Base-by-base conservation (phyloP, 768 basidiomycete genomes). In the Exidia glandulosa region DNA sequence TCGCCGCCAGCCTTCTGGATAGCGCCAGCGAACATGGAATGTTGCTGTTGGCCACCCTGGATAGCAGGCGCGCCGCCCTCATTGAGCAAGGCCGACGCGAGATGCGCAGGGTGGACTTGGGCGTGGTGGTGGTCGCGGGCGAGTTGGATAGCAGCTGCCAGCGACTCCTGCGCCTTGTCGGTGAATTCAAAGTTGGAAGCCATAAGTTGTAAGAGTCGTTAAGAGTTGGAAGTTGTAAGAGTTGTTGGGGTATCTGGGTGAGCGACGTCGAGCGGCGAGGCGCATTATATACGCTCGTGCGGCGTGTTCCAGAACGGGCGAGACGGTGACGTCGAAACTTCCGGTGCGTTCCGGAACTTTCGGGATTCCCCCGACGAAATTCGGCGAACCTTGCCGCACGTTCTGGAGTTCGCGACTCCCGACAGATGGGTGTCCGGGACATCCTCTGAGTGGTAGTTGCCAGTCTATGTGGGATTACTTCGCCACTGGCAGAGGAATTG, bases 1-100 rank as follows among this genome's bases (percentile, higher is more conserved):
- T 94, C 92, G 30, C 89, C 92, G 3, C 94, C 94, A 25, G 89
- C 88, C 69, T 85, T 83, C 61, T 87, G 81, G 34, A 94, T 80
- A 2, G 90, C 86, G 3, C 86, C 85, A 3, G 81, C 74, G 66
- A 97, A 90, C 16, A 96, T 77, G 12, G 89, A 84, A 37, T 54
- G 50, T 3, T 45, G 41, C 30, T 54, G 50, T 14, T 6, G 10
- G 25, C 25, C 16, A 31, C 16, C 25, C 10, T 25, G 50, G 30
- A 9, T 54, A 50, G 48, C 50, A 7, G 48, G 30, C 5, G 32
- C 71, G 70, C 74, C 70, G 2, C 75, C 75, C 64, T 92, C 90
- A 60, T 90, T 87, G 62, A 95, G 78, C 45, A 98, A 79, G 2
- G 82, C 86, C 41, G 83, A 86, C 0, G 86, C 90, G 13, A 98